Evolutionary conservation across 208 protist species (phyloP).

Genomic region (Herpetomonas muscarum): DNA sequence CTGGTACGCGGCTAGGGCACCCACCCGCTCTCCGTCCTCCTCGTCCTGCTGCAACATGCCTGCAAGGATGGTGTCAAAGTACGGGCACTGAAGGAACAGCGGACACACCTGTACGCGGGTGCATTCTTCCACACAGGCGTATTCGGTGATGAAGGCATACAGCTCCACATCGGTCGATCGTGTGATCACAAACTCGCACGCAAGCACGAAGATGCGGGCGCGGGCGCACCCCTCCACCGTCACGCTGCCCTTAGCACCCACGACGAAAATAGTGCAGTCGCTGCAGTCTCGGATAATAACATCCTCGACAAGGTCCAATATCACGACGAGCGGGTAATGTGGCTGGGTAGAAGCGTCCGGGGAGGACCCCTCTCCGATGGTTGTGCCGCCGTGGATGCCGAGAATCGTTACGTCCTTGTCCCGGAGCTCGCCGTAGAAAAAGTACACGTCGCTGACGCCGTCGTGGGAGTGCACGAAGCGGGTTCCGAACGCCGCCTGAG

Average conservation of each 20-base stretch:
- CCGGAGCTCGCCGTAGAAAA: conserved; percentile 46
- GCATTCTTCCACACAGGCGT: conserved; percentile 23
- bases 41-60: conserved; percentile 28
- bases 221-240: conserved; percentile 47
- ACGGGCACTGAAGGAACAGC: conserved; percentile 51
- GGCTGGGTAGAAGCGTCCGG: not conserved
- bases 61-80: conserved; percentile 47
- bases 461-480: conserved; percentile 61
- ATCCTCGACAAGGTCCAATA: conserved; percentile 64
- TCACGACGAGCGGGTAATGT: conserved; percentile 52
- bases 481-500: conserved; percentile 36
- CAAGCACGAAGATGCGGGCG: conserved; percentile 45
- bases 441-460: conserved; percentile 32
- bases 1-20: conserved; percentile 22
- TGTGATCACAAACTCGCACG: conserved; percentile 40
- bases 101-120: conserved; percentile 26
- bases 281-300: conserved; percentile 61
- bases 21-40: conserved; percentile 24
- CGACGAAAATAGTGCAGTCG: conserved; percentile 63
- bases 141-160: conserved; percentile 56
- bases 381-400: conserved; percentile 39
- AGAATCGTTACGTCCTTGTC: conserved; percentile 48
- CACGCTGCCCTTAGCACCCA: conserved; percentile 44
- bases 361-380: not conserved
- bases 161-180: conserved; percentile 34